Conservation (phyloP, 345 rosid species). For the Pseudoturritis turrita region DNA sequence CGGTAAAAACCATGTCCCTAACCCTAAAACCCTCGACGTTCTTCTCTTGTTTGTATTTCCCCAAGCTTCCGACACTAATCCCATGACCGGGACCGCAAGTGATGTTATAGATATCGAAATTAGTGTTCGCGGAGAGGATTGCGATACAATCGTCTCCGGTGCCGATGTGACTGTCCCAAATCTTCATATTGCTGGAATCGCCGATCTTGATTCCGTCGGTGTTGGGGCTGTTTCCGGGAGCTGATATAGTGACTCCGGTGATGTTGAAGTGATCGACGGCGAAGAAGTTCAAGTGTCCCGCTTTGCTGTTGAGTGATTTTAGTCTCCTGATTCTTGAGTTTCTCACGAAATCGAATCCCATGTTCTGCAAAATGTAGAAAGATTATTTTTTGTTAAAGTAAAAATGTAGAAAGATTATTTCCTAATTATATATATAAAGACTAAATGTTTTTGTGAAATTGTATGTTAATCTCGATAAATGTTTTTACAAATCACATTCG, state of each 20-base stretch:
- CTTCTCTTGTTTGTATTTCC: neutral
- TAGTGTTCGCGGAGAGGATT: neutral
- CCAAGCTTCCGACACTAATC: slow-evolving; percentile 15
- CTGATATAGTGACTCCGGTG: neutral
- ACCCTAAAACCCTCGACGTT: neutral
- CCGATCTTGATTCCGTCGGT: slow-evolving; percentile 25
- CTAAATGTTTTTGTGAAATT: neutral
- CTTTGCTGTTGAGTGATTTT: slow-evolving; percentile 18
- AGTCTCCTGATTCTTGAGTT: neutral
- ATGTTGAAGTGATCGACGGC: slow-evolving; percentile 7
- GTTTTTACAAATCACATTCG: neutral
- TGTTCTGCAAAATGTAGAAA: neutral
- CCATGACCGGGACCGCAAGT: slow-evolving; percentile 22
- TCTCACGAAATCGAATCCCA: slow-evolving; percentile 12
- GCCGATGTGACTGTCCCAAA: slow-evolving; percentile 7
- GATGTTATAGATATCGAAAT: neutral
- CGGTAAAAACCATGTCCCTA: neutral
- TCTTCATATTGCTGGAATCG: neutral
- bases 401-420: too few relatives aligned
- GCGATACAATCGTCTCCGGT: slow-evolving; percentile 20
- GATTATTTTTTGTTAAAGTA: too few relatives aligned
- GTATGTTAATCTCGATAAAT: neutral
- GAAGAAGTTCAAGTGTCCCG: slow-evolving; percentile 9
- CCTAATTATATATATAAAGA: too few relatives aligned
- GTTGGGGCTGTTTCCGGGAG: slow-evolving; percentile 22